Evolutionary conservation across 306 rosid genomes (phyloP).

Genomic region (Prunus mume): DNA sequence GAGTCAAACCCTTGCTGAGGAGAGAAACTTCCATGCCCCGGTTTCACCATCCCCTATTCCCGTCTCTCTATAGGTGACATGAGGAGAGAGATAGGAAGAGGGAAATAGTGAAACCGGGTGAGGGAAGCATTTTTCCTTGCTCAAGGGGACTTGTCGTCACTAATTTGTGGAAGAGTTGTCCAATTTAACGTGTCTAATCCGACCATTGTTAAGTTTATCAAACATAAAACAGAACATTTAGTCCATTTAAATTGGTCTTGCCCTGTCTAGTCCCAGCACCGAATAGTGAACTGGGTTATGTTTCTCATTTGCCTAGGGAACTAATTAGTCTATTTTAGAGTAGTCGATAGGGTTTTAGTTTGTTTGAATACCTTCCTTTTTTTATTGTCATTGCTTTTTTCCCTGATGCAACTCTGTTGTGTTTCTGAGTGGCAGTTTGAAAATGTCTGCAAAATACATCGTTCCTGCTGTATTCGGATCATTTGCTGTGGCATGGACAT

Average conservation of each 20-base stretch:
- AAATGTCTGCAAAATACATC: conserved; percentile 60
- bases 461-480: conserved; percentile 41
- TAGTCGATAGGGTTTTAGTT: not conserved
- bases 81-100: no score
- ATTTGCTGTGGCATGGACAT: conserved; percentile 49
- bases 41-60: not conserved
- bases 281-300: not conserved
- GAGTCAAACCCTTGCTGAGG: not conserved
- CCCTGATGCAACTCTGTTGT: not conserved
- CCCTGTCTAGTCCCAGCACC: not conserved
- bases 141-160: not conserved
- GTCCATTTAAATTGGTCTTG: not conserved
- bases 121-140: not conserved
- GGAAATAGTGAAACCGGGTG: no score
- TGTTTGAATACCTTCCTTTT: not conserved
- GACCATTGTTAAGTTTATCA: not conserved
- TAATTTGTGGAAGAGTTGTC: not conserved
- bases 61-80: not conserved
- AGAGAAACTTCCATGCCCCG: not conserved
- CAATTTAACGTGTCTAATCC: not conserved
- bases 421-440: conserved; percentile 15
- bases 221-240: not conserved
- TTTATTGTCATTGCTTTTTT: not conserved
- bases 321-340: not conserved
- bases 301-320: not conserved